phyloP scores from a whole-genome alignment of 352 stramenopile genomes.

The Plasmopara viticola region DNA sequence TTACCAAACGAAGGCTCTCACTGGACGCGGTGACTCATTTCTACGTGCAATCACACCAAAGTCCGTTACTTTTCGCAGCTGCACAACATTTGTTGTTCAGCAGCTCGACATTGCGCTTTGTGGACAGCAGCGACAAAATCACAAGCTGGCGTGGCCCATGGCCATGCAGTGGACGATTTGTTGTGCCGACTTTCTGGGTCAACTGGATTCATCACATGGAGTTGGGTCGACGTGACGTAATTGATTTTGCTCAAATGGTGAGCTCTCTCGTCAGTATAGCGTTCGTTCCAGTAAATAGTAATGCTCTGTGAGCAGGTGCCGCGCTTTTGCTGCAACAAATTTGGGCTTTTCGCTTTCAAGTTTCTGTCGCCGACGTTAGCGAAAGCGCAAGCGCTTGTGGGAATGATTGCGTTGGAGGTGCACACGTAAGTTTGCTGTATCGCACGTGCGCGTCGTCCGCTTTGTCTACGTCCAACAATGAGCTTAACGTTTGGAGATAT shows the following conservation, averaged over 20 bases:
- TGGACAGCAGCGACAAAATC: slow-evolving; percentile 21
- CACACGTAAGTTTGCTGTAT: slow-evolving; percentile 65
- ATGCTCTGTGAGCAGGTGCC: slow-evolving; percentile 39
- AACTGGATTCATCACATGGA: slow-evolving; percentile 57
- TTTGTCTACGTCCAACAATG: slow-evolving; percentile 4
- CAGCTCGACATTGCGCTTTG: slow-evolving; percentile 43
- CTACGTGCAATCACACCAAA: slow-evolving; percentile 57
- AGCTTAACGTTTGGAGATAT: slow-evolving; percentile 30
- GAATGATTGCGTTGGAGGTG: slow-evolving; percentile 35
- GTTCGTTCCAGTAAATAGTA: slow-evolving; percentile 21
- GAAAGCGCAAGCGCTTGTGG: slow-evolving; percentile 31
- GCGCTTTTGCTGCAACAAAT: slow-evolving; percentile 55
- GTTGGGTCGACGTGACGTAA: slow-evolving; percentile 50
- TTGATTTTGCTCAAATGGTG: slow-evolving; percentile 57
- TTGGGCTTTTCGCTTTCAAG: slow-evolving; percentile 59
- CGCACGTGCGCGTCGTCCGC: slow-evolving; percentile 44
- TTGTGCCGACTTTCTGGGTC: slow-evolving; percentile 51
- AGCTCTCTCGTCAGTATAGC: no score
- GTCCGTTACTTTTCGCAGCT: slow-evolving; percentile 68
- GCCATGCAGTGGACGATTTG: slow-evolving; percentile 67
- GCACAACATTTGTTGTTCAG: slow-evolving; percentile 62
- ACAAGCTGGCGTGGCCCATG: slow-evolving; percentile 42
- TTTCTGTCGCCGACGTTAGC: slow-evolving; percentile 62
- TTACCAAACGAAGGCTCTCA: slow-evolving; percentile 32
- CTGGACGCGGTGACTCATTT: slow-evolving; percentile 57